These are phyloP conservation scores for Cercospora zeina DNA, from an alignment of 2,329 filamentous ascomycete species.

Conservation along the genomic window DNA sequence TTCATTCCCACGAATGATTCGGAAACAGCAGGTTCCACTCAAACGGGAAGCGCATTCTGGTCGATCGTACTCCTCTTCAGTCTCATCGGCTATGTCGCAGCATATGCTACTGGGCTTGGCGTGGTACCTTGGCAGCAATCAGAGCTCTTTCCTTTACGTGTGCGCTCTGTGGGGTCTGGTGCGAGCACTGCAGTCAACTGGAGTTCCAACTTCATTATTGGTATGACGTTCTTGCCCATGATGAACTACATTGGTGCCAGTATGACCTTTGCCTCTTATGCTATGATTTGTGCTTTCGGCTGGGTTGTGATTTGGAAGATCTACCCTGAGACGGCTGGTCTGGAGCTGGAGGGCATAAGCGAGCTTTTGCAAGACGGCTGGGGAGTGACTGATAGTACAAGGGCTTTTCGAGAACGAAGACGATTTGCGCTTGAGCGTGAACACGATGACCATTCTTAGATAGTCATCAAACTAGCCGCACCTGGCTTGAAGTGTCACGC, in stretches of 20 bases:
- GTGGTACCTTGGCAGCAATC: constrained; percentile 97
- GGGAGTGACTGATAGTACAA: constrained; percentile 52
- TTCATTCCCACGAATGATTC: constrained; percentile 49
- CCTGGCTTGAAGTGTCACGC: neutral
- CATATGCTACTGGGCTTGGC: constrained; percentile 83
- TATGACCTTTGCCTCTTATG: constrained; percentile 82
- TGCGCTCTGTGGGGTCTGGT: constrained; percentile 70
- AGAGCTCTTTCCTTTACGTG: constrained; percentile 75
- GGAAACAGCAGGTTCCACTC: neutral
- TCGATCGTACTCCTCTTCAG: constrained; percentile 65
- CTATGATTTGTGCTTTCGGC: constrained; percentile 65
- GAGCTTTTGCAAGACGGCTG: constrained; percentile 69
- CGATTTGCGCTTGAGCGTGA: neutral
- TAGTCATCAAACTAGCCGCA: neutral
- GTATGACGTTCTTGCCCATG: constrained; percentile 82
- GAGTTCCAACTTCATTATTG: constrained; percentile 78
- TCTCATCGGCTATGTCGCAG: constrained; percentile 79
- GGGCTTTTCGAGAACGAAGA: constrained; percentile 8
- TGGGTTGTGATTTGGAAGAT: constrained; percentile 65
- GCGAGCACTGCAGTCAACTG: constrained; percentile 81
- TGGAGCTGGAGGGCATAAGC: constrained; percentile 78
- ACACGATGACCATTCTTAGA: neutral
- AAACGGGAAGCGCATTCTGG: constrained; percentile 28
- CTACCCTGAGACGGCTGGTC: constrained; percentile 83
- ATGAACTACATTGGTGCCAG: constrained; percentile 73